Evolutionary conservation across 2,329 filamentous ascomycete species (phyloP).

Genomic region (Penicillium verrucosum): DNA sequence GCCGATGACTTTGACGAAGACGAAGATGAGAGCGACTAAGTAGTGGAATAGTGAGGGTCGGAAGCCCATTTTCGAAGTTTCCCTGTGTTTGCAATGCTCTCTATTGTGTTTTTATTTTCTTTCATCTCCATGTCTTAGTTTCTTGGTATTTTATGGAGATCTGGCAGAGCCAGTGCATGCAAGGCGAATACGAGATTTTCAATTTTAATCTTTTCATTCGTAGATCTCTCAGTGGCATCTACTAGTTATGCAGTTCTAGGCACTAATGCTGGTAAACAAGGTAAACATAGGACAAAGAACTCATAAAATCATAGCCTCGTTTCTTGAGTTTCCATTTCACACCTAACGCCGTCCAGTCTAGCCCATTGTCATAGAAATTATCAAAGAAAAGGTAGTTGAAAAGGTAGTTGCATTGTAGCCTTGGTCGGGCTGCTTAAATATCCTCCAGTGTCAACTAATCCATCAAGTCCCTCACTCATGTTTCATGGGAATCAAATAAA

Average conservation of each 20-base stretch:
- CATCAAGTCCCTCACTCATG: neutral
- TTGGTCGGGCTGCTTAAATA: neutral
- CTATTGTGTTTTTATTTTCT: slow-evolving; percentile 2
- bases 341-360: neutral
- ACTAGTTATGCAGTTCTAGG: neutral
- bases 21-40: slow-evolving; percentile 34
- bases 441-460: neutral
- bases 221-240: neutral
- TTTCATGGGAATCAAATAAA: neutral
- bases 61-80: neutral
- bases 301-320: neutral
- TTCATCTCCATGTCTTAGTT: slow-evolving; percentile 8
- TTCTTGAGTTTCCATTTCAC: neutral
- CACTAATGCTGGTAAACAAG: neutral
- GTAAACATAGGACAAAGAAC: neutral
- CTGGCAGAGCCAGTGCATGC: slow-evolving; percentile 17
- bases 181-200: neutral
- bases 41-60: neutral
- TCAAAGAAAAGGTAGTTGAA: neutral
- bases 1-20: slow-evolving; percentile 40
- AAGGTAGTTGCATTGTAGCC: neutral
- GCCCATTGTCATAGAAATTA: neutral
- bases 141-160: slow-evolving; percentile 11
- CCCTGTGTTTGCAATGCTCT: neutral
- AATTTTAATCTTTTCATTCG: neutral